These are phyloP conservation scores for Ustilago curta DNA, from an alignment of 1,284 basidiomycete species.

Conservation along the genomic window DNA sequence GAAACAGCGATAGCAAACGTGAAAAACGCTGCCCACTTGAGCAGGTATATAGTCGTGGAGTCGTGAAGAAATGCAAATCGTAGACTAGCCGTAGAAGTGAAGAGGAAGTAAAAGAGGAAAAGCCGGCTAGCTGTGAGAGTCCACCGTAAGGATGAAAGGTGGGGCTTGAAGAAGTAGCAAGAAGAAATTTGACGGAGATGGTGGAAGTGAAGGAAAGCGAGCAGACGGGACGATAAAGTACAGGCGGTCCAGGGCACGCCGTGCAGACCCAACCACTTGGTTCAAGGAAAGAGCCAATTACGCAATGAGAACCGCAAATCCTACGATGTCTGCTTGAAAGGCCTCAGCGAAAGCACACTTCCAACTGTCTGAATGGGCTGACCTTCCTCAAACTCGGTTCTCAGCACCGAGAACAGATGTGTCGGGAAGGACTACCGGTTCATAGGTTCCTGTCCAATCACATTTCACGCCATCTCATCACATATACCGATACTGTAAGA, in stretches of 20 bases:
- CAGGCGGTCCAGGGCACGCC: not conserved
- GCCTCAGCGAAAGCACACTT: not conserved
- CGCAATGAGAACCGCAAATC: not conserved
- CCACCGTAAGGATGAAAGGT: constrained; percentile 3
- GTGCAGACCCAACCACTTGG: not conserved
- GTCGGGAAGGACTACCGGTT: not conserved
- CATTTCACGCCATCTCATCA: not conserved
- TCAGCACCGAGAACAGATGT: not conserved
- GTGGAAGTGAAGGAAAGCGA: not conserved
- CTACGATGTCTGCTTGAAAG: not conserved
- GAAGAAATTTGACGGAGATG: constrained; percentile 11
- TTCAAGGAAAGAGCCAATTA: not conserved
- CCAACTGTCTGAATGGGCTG: not conserved
- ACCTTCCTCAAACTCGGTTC: not conserved
- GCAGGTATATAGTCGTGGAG: constrained; percentile 13
- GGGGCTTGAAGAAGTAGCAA: constrained; percentile 2
- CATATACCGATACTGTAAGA: constrained; percentile 9
- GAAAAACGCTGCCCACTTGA: constrained; percentile 1
- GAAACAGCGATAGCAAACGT: constrained; percentile 11
- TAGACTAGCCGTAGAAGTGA: constrained; percentile 22
- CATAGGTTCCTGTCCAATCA: not conserved
- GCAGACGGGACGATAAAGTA: not conserved
- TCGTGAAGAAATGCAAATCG: constrained; percentile 17
- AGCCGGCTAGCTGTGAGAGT: constrained; percentile 7
- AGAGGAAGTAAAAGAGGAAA: constrained; percentile 13